Evolutionary conservation across 108 stramenopile species (phyloP).

Genomic region (Cyclostephanos invisitatus): DNA sequence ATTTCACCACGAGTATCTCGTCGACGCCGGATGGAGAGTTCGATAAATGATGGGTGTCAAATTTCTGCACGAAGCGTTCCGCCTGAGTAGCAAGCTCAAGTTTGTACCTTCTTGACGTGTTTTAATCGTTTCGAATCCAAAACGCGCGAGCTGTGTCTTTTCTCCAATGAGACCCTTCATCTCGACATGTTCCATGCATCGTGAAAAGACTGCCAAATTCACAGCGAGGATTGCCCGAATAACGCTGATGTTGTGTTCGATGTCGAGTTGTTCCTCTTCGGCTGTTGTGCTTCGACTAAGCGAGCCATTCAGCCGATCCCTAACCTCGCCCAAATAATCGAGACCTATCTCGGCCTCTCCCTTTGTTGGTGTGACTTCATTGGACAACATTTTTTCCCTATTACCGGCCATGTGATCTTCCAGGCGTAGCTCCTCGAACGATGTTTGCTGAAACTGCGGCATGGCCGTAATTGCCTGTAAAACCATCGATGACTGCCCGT

Average conservation of each 20-base stretch:
- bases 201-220: not conserved
- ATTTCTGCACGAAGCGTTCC: not conserved
- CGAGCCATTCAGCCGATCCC: not conserved
- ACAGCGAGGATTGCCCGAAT: not conserved
- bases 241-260: not conserved
- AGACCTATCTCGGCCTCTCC: not conserved
- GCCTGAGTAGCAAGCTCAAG: conserved; percentile 1
- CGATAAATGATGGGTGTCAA: not conserved
- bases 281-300: not conserved
- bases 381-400: conserved; percentile 8
- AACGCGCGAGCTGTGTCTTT: not conserved
- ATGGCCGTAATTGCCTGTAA: conserved; percentile 87
- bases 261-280: not conserved
- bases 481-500: too few relatives aligned
- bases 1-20: not conserved
- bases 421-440: conserved; percentile 88
- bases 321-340: not conserved
- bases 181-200: not conserved
- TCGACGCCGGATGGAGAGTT: not conserved
- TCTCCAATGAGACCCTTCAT: not conserved
- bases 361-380: not conserved
- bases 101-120: not conserved
- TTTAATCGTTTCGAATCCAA: not conserved
- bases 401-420: conserved; percentile 89
- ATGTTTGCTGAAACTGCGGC: conserved; percentile 79